A percentile compares a stretch with the other conserved stretches of the same genome.
phyloP scores from a whole-genome alignment of 2,329 filamentous ascomycete species.

The Samsoniella hepiali region DNA sequence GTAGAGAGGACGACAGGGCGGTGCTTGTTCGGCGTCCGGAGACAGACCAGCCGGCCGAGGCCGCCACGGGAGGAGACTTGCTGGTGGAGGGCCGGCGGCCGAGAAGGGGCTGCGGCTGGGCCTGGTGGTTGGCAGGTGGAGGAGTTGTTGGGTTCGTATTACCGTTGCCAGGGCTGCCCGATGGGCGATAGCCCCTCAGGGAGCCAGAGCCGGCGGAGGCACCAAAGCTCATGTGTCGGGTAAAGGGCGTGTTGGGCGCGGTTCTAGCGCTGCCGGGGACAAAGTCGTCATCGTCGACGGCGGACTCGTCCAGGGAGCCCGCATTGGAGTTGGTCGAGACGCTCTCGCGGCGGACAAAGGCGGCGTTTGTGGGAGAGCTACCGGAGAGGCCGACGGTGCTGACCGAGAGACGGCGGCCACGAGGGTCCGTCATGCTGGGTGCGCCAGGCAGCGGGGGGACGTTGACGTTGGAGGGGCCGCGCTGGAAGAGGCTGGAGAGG shows the following conservation, averaged over 20 bases:
- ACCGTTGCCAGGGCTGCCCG: constrained; percentile 63
- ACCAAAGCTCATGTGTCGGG: constrained; percentile 85
- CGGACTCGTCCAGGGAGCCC: constrained; percentile 68
- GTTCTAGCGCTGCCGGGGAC: constrained; percentile 49
- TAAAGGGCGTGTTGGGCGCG: constrained; percentile 69
- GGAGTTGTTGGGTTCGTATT: constrained; percentile 46
- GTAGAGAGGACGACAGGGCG: constrained; percentile 32
- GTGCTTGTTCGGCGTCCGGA: constrained; percentile 38
- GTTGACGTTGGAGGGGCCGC: constrained; percentile 51
- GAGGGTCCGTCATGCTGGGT: constrained; percentile 49
- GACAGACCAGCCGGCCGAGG: constrained; percentile 32
- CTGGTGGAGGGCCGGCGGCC: constrained; percentile 32
- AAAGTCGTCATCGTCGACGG: constrained; percentile 66
- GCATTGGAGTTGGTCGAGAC: constrained; percentile 60
- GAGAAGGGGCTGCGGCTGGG: constrained; percentile 23
- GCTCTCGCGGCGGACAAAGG: constrained; percentile 61
- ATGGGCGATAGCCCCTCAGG: constrained; percentile 54
- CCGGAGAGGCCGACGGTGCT: constrained; percentile 72
- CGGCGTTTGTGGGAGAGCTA: constrained; percentile 57
- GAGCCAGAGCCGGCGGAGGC: constrained; percentile 68
- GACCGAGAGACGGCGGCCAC: constrained; percentile 69
- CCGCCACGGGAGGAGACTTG: constrained; percentile 26
- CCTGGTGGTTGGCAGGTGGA: constrained; percentile 26
- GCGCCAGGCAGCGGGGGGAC: constrained; percentile 33
- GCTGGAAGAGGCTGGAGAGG: constrained; percentile 56